A percentile compares a stretch with the other conserved stretches of the same genome.
Conservation (phyloP, 1,139 yeast genomes). For the Pichia sp. region DNA sequence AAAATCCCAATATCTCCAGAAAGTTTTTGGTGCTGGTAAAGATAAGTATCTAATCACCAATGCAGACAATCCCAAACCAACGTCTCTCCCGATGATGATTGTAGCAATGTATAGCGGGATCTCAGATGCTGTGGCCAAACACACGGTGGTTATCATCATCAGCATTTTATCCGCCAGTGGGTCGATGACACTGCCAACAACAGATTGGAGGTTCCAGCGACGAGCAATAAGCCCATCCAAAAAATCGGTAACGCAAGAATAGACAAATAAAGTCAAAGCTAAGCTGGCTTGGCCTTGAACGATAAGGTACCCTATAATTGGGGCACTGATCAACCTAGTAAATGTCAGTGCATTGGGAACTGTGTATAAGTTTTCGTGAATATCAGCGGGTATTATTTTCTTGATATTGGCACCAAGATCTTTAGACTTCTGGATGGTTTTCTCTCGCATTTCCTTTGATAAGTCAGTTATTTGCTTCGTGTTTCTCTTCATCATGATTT, state of each 20-base stretch:
- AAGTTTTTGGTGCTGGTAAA: constrained; percentile 69
- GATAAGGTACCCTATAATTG: constrained; percentile 74
- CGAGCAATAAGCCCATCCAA: constrained; percentile 91
- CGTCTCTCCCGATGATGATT: constrained; percentile 80
- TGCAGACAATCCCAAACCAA: constrained; percentile 68
- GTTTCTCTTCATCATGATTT: constrained; percentile 2
- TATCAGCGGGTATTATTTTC: constrained; percentile 30
- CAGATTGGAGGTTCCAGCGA: constrained; percentile 64
- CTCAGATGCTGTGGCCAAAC: constrained; percentile 62
- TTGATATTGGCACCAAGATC: constrained; percentile 23
- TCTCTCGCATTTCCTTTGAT: constrained; percentile 17
- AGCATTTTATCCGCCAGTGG: constrained; percentile 93
- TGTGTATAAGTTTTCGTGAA: constrained; percentile 61
- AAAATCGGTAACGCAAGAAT: constrained; percentile 86
- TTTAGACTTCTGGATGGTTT: constrained; percentile 14
- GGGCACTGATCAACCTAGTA: constrained; percentile 73
- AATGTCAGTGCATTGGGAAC: constrained; percentile 80
- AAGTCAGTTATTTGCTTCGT: constrained; percentile 9
- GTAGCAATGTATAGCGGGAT: constrained; percentile 65
- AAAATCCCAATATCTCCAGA: constrained; percentile 67
- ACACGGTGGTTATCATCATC: constrained; percentile 79
- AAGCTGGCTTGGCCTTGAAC: constrained; percentile 50
- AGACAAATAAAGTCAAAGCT: constrained; percentile 69
- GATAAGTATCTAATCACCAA: constrained; percentile 66
- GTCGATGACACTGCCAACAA: constrained; percentile 85